Conservation (phyloP, 768 basidiomycete genomes). For the Trametes villosa region DNA sequence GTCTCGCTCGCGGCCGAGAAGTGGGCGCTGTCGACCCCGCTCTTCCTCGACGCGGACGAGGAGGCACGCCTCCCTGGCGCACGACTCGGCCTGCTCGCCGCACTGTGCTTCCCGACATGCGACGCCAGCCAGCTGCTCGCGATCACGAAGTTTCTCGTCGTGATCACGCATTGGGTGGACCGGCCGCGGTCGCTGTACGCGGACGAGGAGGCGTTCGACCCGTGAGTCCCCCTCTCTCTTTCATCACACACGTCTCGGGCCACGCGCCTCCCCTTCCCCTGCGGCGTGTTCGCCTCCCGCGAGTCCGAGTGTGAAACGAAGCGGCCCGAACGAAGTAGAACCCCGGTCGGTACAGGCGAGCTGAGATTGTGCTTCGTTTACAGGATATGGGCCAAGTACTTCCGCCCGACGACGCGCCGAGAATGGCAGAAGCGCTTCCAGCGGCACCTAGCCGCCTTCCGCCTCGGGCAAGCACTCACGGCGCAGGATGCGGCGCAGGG, state of each 20-base stretch:
- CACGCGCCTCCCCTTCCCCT: not conserved
- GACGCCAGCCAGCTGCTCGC: conserved; percentile 60
- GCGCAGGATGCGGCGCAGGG: conserved; percentile 31
- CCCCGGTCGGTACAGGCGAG: not conserved
- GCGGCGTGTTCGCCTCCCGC: conserved; percentile 1
- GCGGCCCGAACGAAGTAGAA: not conserved
- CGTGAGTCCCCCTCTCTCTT: conserved; percentile 23
- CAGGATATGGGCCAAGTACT: conserved; percentile 46
- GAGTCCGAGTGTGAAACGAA: not conserved
- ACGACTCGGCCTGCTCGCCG: conserved; percentile 56
- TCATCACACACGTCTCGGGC: not conserved
- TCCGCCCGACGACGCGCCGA: conserved; percentile 37
- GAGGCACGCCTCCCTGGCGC: conserved; percentile 29
- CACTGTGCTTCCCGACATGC: conserved; percentile 61
- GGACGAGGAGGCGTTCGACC: conserved; percentile 24
- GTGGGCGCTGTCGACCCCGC: conserved; percentile 27
- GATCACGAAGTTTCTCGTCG: conserved; percentile 40
- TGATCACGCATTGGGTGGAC: conserved; percentile 25
- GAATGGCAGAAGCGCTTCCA: conserved; percentile 50
- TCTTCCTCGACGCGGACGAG: conserved; percentile 25
- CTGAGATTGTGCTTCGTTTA: not conserved
- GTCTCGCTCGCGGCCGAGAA: conserved; percentile 25
- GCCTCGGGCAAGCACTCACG: conserved; percentile 39
- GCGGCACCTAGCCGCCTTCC: conserved; percentile 38
- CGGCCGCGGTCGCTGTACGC: conserved; percentile 15